A percentile compares a stretch with the other conserved stretches of the same genome.
phyloP scores from a whole-genome alignment of 768 basidiomycete species.

The Calvatia gigantea region DNA sequence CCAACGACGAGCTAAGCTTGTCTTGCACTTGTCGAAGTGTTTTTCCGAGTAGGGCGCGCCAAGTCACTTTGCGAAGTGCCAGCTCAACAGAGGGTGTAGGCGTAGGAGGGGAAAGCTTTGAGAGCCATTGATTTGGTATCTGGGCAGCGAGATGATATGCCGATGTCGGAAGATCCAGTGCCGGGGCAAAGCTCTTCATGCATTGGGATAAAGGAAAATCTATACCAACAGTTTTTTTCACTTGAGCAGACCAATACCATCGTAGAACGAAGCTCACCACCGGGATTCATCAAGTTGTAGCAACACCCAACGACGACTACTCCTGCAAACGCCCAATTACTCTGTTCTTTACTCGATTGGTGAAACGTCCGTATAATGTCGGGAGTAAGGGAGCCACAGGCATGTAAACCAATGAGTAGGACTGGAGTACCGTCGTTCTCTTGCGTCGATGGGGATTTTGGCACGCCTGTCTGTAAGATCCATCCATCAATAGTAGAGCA shows the following conservation, averaged over 20 bases:
- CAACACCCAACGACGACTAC: constrained; percentile 73
- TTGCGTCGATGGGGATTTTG: neutral
- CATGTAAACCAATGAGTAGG: constrained; percentile 67
- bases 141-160: constrained; percentile 74
- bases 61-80: constrained; percentile 65
- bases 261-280: constrained; percentile 37
- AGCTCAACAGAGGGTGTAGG: constrained; percentile 36
- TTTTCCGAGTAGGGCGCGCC: constrained; percentile 55
- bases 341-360: constrained; percentile 16
- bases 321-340: constrained; percentile 47
- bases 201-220: constrained; percentile 55
- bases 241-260: too few species aligned
- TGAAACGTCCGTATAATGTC: constrained; percentile 59
- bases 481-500: constrained; percentile 47
- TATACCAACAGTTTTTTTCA: too few species aligned
- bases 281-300: constrained; percentile 63
- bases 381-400: constrained; percentile 71
- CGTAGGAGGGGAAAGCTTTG: constrained; percentile 16
- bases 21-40: neutral
- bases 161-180: constrained; percentile 37
- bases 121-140: constrained; percentile 61
- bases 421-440: constrained; percentile 34
- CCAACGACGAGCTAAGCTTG: neutral
- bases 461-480: constrained; percentile 28
- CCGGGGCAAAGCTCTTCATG: constrained; percentile 28